Base-by-base conservation (phyloP, 2,329 filamentous ascomycete species). In the Scytalidium sp. region DNA sequence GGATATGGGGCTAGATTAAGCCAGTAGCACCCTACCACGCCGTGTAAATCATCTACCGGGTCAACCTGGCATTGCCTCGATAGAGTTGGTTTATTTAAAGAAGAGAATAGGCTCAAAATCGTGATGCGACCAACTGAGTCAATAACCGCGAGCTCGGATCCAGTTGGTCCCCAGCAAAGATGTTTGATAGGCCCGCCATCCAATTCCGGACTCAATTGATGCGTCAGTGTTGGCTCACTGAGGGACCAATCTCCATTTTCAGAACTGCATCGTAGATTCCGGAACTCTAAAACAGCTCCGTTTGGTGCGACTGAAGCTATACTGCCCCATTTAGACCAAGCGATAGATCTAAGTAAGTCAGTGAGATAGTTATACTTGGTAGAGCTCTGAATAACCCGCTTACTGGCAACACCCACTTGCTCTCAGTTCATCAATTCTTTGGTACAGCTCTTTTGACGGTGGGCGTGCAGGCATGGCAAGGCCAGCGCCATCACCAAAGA, bases 11-110 rank as follows among this genome's bases (percentile, higher is more conserved):
- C 55, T n/a, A 63, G 22, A 41, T 64, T 67, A 48, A 97, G 74
- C 94, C 94, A 99, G 69, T 90, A 87, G 65, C 90, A 80, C 3
- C 93, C 94, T 6, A 95, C 89, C 4, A 96, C 75, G 45, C 85
- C 81, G 56, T 87, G 83, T 32, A 89, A 75, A 64, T 96, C 90
- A 60, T 91, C 87, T 47, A 85, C 74, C 2, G 80, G 70, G 62
- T 93, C 90, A n/a, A 75, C 67, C 20, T 84, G 78, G 69, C 83
- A 85, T 49, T 76, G 79, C 40, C 84, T 80, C 45, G 76, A 75
- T 9, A 81, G 66, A 25, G 76, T 79, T 50, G 92, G 81, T 46
- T 84, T 81, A 63, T 96, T 96, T 42, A 97, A 70, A 7, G 84
- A 82, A 53, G 85, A 80, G 15, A 80, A 79, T 57, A 91, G 85